A percentile compares a stretch with the other conserved stretches of the same genome.
Conservation (phyloP, 2,329 filamentous ascomycete genomes). For the Fusarium sp. region DNA sequence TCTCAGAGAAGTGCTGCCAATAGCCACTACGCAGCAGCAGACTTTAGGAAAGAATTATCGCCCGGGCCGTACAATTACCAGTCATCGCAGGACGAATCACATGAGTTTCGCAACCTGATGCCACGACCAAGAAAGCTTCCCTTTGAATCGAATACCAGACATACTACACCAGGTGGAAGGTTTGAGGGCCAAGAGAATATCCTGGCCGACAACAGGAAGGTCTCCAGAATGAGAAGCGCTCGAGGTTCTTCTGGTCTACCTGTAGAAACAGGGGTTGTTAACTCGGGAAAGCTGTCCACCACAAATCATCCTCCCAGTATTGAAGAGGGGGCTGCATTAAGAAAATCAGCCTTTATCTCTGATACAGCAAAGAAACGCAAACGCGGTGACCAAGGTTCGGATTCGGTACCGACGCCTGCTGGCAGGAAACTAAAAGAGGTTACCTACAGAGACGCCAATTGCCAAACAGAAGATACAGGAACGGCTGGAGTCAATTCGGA, state of each 20-base stretch:
- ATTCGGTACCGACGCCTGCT: background rate
- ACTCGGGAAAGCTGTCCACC: background rate
- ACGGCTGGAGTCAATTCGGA: background rate
- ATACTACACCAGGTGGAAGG: background rate
- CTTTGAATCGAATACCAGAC: constrained; percentile 33
- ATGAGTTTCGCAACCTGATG: constrained; percentile 49
- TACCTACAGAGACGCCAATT: constrained; percentile 26
- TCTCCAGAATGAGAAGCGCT: background rate
- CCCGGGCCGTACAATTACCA: background rate
- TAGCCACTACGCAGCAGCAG: background rate
- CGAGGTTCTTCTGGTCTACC: too few species aligned
- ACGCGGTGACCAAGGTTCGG: background rate
- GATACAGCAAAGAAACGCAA: too few species aligned
- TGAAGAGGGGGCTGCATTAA: background rate
- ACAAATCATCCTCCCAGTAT: background rate
- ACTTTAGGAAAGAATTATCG: constrained; percentile 12
- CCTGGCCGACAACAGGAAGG: background rate
- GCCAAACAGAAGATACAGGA: constrained; percentile 17
- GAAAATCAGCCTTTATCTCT: background rate
- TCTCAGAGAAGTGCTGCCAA: background rate
- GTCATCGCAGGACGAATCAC: background rate
- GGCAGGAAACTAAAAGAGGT: background rate
- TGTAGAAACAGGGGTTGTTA: background rate
- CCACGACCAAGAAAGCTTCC: constrained; percentile 51
- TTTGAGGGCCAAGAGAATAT: background rate